A percentile compares a stretch with the other conserved stretches of the same genome.
Conservation (phyloP, 768 basidiomycete species). For the Lactifluus piperatus region DNA sequence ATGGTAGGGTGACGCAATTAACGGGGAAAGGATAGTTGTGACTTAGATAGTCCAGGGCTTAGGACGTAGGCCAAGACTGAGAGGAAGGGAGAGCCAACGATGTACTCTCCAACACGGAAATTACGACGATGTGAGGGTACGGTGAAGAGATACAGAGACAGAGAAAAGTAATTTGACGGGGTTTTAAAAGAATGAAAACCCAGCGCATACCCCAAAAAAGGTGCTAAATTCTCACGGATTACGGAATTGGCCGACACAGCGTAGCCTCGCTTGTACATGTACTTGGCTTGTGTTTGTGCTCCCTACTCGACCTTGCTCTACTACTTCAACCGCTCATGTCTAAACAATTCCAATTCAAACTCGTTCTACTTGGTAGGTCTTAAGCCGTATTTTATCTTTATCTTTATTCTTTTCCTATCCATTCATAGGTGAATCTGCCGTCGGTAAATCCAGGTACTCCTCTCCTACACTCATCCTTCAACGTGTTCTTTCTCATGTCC, state of each 20-base stretch:
- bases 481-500: conserved; percentile 23
- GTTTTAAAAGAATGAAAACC: background rate
- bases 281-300: background rate
- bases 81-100: conserved; percentile 10
- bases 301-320: background rate
- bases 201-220: background rate
- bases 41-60: conserved; percentile 5
- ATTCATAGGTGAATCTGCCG: conserved; percentile 83
- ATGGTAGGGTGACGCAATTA: conserved; percentile 7
- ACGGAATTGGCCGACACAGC: background rate
- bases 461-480: conserved; percentile 16
- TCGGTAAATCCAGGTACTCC: conserved; percentile 86
- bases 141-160: conserved; percentile 3
- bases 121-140: conserved; percentile 14
- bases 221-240: background rate
- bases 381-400: background rate
- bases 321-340: conserved; percentile 51
- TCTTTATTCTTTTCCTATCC: background rate
- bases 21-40: conserved; percentile 4
- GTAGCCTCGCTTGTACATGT: background rate
- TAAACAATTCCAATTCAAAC: conserved; percentile 91
- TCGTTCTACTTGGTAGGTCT: conserved; percentile 81
- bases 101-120: conserved; percentile 17
- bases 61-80: background rate
- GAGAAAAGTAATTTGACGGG: background rate